These are phyloP conservation scores for Pseudogymnoascus pannorum DNA, from an alignment of 2,329 filamentous ascomycete species.

Conservation along the genomic window DNA sequence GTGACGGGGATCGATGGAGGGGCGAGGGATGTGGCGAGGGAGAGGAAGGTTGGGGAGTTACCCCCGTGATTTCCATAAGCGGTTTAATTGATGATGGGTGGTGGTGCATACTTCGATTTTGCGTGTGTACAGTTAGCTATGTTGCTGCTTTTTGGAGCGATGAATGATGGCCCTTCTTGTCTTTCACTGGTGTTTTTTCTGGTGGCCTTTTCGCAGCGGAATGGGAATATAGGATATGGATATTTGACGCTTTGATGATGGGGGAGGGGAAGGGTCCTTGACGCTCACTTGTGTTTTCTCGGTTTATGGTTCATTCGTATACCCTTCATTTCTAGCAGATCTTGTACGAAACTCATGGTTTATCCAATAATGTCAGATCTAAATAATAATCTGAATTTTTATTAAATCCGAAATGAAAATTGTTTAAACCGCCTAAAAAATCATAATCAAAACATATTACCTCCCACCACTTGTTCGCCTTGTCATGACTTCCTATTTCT, in stretches of 20 bases:
- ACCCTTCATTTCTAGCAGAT: conserved; percentile 1
- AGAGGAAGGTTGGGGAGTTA: conserved; percentile 33
- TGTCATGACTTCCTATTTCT: too few species aligned
- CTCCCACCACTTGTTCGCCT: background rate
- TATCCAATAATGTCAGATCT: background rate
- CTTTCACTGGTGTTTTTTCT: background rate
- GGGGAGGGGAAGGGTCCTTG: background rate
- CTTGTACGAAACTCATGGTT: conserved; percentile 1
- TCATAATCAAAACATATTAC: background rate
- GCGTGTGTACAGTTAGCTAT: background rate
- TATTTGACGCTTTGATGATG: background rate
- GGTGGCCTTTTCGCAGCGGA: background rate
- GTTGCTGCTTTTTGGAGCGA: background rate
- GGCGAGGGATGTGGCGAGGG: conserved; percentile 40
- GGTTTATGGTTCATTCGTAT: background rate
- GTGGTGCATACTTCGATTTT: background rate
- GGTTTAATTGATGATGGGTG: background rate
- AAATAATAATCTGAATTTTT: background rate
- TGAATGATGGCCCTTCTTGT: background rate
- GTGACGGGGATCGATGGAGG: conserved; percentile 39
- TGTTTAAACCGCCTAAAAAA: background rate
- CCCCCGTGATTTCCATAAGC: background rate
- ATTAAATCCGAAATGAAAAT: background rate
- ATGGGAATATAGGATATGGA: background rate
- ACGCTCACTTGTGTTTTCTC: background rate